Evolutionary conservation across 192 early-diverging fungal species (phyloP).

Genomic region (Coemansia sp.): DNA sequence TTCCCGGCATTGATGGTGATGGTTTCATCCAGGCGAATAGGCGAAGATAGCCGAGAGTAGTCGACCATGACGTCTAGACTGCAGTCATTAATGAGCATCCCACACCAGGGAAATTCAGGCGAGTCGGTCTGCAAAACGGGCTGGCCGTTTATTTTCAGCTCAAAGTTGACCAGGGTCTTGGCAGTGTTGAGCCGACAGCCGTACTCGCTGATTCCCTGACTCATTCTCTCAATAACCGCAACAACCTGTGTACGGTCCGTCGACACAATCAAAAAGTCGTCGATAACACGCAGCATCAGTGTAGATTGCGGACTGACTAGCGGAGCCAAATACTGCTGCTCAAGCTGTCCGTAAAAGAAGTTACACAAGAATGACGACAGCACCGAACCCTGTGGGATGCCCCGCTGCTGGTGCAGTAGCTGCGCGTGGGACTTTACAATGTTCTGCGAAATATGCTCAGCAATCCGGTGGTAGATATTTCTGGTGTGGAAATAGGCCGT

Average conservation of each 20-base stretch:
- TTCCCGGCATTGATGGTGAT: constrained; percentile 54
- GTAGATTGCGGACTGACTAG: constrained; percentile 45
- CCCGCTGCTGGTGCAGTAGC: constrained; percentile 68
- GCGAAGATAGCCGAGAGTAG: constrained; percentile 58
- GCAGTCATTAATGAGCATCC: constrained; percentile 67
- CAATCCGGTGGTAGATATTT: constrained; percentile 52
- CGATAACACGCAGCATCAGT: constrained; percentile 73
- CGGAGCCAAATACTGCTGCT: constrained; percentile 56
- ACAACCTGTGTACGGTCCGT: constrained; percentile 50
- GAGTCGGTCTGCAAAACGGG: constrained; percentile 25
- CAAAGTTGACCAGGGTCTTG: constrained; percentile 84
- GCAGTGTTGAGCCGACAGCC: constrained; percentile 72
- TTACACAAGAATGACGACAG: constrained; percentile 88
- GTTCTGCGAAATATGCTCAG: constrained; percentile 68
- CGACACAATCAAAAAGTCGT: constrained; percentile 84
- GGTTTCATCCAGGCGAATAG: constrained; percentile 46
- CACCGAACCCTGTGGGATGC: constrained; percentile 91
- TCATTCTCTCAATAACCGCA: constrained; percentile 61
- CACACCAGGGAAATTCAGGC: constrained; percentile 66
- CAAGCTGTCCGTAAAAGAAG: constrained; percentile 79
- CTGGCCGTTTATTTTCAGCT: constrained; percentile 39
- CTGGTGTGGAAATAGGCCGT: constrained; percentile 57
- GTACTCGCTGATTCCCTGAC: constrained; percentile 63
- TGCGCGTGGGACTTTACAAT: constrained; percentile 61
- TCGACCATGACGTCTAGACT: constrained; percentile 70